Evolutionary conservation across 176 grass and related monocot species (phyloP).

Genomic region (Rhynchospora pubera): DNA sequence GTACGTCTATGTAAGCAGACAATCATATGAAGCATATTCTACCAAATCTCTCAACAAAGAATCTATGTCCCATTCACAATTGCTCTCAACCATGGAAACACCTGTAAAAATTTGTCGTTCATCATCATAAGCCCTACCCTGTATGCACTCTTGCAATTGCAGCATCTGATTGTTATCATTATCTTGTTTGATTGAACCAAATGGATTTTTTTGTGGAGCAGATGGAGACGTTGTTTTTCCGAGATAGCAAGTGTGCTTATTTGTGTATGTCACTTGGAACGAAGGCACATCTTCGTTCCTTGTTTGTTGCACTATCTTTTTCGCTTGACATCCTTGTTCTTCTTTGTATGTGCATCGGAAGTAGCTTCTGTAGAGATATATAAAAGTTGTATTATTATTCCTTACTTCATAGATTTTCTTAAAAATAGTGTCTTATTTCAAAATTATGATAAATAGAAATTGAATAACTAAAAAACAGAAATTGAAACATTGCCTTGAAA

Average conservation of each 20-base stretch:
- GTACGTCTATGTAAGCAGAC: too few relatives aligned
- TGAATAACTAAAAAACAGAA: not conserved
- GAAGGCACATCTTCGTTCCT: not conserved
- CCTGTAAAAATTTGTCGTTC: not conserved
- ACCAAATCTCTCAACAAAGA: not conserved
- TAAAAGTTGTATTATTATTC: not conserved
- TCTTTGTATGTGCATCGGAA: conserved; percentile 25
- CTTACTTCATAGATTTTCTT: not conserved
- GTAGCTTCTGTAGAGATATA: not conserved
- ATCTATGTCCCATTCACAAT: conserved; percentile 11
- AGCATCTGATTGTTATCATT: not conserved
- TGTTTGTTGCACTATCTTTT: conserved; percentile 20
- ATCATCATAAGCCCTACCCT: not conserved
- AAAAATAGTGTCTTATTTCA: not conserved
- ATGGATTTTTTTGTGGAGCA: not conserved
- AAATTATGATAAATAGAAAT: too few relatives aligned
- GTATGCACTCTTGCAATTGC: not conserved
- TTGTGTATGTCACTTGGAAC: conserved; percentile 15
- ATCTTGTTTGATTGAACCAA: not conserved
- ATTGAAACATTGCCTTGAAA: conserved; percentile 39
- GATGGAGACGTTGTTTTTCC: not conserved
- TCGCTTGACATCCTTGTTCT: conserved; percentile 1
- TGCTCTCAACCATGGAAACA: not conserved
- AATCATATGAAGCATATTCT: not conserved
- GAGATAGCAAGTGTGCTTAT: conserved; percentile 11